Base-by-base conservation (phyloP, 2,329 filamentous ascomycete genomes). In the Colletotrichum salicis region DNA sequence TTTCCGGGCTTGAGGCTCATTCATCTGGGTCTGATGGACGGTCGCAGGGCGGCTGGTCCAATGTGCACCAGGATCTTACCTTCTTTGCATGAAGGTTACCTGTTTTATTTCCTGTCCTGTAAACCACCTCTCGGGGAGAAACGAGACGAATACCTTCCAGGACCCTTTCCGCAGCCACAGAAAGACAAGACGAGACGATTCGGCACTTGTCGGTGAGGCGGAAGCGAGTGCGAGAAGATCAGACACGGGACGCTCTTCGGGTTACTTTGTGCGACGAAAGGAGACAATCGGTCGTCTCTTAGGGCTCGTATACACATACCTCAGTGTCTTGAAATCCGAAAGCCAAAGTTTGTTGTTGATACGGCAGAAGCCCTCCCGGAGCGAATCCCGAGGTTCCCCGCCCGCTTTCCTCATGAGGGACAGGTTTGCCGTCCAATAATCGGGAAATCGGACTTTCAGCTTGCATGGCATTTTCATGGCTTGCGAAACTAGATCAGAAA, bases 1-100 rank as follows among this genome's bases (percentile, higher is more conserved):
- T 37, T 71, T 54, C 69, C 58, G 55, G 65, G 45, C 27, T 64
- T 56, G 59, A 54, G 59, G 65, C 63, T 71, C 64, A 24, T 58
- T 68, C 69, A 27, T 45, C 58, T 63, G n/a, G 64, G 58, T 19
- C 45, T 63, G 64, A 63, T 68, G 29, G 57, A 51, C 57, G 63
- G 57, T 58, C 48, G 58, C 64, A 58, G 41, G 68, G 51, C 13
- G 57, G 29, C 37, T 57, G 37, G 64, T 12, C 62, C 37, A 58
- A 58, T 55, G 37, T 45, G 15, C 31, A 6, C 37, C 58, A 41
- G 69, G 27, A 64, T 63, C 22, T 31, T 55, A 69, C 58, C 7
- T 41, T 41, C 15, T 41, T 19, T 19, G 37, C 15, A 41, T 8
- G 37, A 15, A 41, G 37, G 13, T 13, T 41, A 7, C 15, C 3